Base-by-base conservation (phyloP, 208 protist genomes). In the Trypanosoma avium region DNA sequence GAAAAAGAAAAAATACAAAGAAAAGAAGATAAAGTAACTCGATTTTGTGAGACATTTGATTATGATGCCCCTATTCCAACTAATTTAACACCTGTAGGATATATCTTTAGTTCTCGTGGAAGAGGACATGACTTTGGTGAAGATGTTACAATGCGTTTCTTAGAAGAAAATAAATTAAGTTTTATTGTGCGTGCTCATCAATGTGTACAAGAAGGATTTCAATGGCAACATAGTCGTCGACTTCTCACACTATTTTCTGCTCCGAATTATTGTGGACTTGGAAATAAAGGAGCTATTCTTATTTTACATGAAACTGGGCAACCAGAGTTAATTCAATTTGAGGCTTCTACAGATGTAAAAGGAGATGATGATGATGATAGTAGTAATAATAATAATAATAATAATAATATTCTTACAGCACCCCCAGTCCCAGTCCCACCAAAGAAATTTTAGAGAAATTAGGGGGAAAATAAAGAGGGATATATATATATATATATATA, bases 191-290 rank as follows among this genome's bases (percentile, higher is more conserved):
- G 99, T 17, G 99, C 98, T 3, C 98, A 99, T 69, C 98, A 99
- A 81, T 97, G 96, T 53, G 97, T 99, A 26, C 81, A 97, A 36
- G 94, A 99, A 57, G 98, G 98, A 1, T 99, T 99, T 75, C 97
- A 99, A 77, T 99, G 99, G 84, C 97, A 97, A 32, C 98, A 99
- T 30, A 93, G 99, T 45, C 70, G 96, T 21, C 91, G 98, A 63
- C 83, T 99, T 53, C 95, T 99, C 35, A 99, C 99, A 0, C 59
- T 99, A 7, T 99, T 99, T 81, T 99, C 97, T 0, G 98, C 99
- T 0, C 97, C 99, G 13, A 99, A 99, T 79, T 99, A 99, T 84
- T 99, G 98, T 73, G 98, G 98, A 55, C 97, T 99, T 73, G 97
- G 99, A 55, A 99, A 99, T 75, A 97, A 98, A 19, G 99, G 98